A percentile compares a stretch with the other conserved stretches of the same genome.
These are phyloP conservation scores for Mrakia frigida DNA, from an alignment of 768 basidiomycete species.

Conservation along the genomic window DNA sequence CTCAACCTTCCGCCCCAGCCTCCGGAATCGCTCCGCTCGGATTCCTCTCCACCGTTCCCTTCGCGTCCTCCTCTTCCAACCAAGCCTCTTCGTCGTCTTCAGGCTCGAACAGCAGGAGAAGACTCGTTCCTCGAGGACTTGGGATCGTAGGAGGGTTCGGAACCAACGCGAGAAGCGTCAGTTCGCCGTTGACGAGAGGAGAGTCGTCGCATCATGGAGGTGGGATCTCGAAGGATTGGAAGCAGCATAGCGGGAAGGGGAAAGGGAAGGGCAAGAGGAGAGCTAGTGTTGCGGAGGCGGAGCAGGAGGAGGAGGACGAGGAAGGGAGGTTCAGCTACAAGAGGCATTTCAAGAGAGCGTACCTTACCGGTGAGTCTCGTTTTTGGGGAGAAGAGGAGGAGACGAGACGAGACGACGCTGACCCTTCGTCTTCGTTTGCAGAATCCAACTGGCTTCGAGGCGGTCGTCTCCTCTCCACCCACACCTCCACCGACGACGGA, in stretches of 20 bases:
- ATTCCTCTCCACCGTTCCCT: slow-evolving; percentile 19
- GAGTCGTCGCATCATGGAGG: not conserved
- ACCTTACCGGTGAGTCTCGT: slow-evolving; percentile 58
- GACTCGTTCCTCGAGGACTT: not conserved
- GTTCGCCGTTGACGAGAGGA: slow-evolving; percentile 17
- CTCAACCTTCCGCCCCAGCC: not conserved
- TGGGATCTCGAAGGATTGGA: not conserved
- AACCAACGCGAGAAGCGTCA: not conserved
- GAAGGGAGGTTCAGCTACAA: slow-evolving; percentile 55
- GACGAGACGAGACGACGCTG: not conserved
- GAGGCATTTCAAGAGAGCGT: slow-evolving; percentile 65
- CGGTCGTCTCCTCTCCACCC: slow-evolving; percentile 63
- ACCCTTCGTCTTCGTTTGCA: slow-evolving; percentile 39
- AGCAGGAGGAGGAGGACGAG: slow-evolving; percentile 25
- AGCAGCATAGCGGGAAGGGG: slow-evolving; percentile 17
- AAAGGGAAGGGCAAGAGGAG: slow-evolving; percentile 25
- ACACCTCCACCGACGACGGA: slow-evolving; percentile 54
- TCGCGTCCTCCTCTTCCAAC: not conserved
- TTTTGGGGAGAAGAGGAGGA: not conserved
- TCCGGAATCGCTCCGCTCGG: not conserved
- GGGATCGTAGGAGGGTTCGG: slow-evolving; percentile 3
- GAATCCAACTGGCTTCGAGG: slow-evolving; percentile 77
- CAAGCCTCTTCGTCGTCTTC: not conserved
- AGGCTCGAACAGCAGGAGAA: slow-evolving; percentile 1
- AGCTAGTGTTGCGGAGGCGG: not conserved